phyloP scores from a whole-genome alignment of 306 rosid species.

The Gynostemma pentaphyllum region DNA sequence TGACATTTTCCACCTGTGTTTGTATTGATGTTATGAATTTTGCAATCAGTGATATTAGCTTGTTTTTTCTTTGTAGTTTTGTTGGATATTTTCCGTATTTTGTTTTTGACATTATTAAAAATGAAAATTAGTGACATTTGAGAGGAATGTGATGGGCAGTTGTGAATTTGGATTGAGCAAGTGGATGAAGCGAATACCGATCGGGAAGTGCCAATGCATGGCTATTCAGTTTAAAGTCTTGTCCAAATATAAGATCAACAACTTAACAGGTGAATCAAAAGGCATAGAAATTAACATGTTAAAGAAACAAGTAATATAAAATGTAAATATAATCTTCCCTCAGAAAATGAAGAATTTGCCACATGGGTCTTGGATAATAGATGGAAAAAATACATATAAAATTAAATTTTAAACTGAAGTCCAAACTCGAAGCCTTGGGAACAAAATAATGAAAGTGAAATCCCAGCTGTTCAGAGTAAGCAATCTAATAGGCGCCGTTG shows the following conservation, averaged over 20 bases:
- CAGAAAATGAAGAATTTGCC: neutral
- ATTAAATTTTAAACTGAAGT: too few relatives aligned
- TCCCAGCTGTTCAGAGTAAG: neutral
- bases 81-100: neutral
- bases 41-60: neutral
- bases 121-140: neutral
- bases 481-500: slow-evolving; percentile 29
- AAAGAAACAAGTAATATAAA: neutral
- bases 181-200: too few relatives aligned
- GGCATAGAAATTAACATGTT: neutral
- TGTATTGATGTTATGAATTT: neutral
- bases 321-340: neutral
- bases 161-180: neutral
- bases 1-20: too few relatives aligned
- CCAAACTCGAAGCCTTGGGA: neutral
- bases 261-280: neutral
- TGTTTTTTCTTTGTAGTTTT: neutral
- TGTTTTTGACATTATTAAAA: neutral
- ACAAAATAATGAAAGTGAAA: neutral
- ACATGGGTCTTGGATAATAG: neutral
- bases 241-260: too few relatives aligned
- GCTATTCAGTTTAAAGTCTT: too few relatives aligned
- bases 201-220: too few relatives aligned
- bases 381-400: neutral
- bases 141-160: neutral